Conservation (phyloP, 2,329 filamentous ascomycete genomes). For the Aureobasidium musti region DNA sequence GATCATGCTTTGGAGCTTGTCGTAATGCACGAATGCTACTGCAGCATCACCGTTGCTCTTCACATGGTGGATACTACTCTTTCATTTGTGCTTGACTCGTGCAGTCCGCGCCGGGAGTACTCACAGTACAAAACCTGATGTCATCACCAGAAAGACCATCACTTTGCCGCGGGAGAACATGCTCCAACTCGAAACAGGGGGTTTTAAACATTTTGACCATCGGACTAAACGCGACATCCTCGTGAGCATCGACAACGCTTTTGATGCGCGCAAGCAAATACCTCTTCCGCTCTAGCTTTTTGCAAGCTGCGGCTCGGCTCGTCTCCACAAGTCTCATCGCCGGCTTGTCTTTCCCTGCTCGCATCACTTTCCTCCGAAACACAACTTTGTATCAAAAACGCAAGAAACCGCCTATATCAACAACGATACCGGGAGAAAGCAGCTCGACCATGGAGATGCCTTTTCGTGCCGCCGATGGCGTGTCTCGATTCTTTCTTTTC, state of each 20-base stretch:
- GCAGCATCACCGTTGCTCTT: conserved; percentile 16
- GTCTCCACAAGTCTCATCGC: background rate
- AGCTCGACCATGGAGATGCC: background rate
- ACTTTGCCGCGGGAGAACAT: background rate
- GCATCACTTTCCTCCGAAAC: conserved; percentile 22
- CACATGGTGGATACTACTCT: background rate
- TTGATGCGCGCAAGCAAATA: background rate
- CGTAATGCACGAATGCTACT: background rate
- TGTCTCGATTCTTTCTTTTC: conserved; percentile 19
- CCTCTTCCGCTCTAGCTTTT: background rate
- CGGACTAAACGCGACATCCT: background rate
- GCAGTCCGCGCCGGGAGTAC: background rate
- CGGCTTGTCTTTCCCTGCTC: conserved; percentile 15
- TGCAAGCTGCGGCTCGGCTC: background rate
- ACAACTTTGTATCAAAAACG: background rate
- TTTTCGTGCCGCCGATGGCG: conserved; percentile 17
- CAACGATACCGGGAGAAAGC: background rate
- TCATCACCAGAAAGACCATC: background rate
- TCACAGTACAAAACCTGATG: background rate
- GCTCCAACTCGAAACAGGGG: background rate
- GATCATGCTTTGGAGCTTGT: background rate
- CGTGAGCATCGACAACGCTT: conserved; percentile 9
- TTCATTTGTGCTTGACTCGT: background rate
- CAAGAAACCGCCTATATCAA: background rate
- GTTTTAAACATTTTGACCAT: background rate